Percentiles rank a stretch among this genome's conserved stretches.
Conservation (phyloP, 148 eudicot genomes). For the Camellia granthamiana region DNA sequence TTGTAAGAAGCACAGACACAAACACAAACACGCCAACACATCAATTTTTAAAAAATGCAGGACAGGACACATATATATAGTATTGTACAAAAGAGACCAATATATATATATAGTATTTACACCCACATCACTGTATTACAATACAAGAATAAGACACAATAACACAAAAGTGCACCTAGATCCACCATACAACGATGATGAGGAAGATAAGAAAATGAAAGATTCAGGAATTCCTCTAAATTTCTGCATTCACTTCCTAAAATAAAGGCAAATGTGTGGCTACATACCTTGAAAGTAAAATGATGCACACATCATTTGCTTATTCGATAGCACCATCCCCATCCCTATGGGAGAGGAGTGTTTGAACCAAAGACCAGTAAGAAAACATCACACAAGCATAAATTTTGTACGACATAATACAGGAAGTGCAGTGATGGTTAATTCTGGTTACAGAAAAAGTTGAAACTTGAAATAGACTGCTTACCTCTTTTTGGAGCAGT, state of each 20-base stretch:
- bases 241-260: not conserved
- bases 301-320: not conserved
- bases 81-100: not conserved
- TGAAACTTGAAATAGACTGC: not conserved
- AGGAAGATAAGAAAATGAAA: not conserved
- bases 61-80: too few species aligned
- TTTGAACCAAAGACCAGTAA: not conserved
- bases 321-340: not conserved
- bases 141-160: not conserved
- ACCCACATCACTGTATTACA: not conserved
- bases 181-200: not conserved
- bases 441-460: not conserved
- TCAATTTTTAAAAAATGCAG: too few species aligned
- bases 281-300: not conserved
- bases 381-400: not conserved
- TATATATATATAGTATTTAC: too few species aligned
- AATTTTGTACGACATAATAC: not conserved
- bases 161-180: not conserved
- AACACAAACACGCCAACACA: too few species aligned
- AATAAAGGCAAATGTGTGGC: not conserved
- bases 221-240: not conserved
- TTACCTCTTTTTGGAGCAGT: constrained; percentile 65
- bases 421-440: not conserved
- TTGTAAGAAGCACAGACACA: not conserved
- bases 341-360: not conserved